Evolutionary conservation across 2,329 filamentous ascomycete species (phyloP).

Genomic region (Curvularia hawaiiensis): DNA sequence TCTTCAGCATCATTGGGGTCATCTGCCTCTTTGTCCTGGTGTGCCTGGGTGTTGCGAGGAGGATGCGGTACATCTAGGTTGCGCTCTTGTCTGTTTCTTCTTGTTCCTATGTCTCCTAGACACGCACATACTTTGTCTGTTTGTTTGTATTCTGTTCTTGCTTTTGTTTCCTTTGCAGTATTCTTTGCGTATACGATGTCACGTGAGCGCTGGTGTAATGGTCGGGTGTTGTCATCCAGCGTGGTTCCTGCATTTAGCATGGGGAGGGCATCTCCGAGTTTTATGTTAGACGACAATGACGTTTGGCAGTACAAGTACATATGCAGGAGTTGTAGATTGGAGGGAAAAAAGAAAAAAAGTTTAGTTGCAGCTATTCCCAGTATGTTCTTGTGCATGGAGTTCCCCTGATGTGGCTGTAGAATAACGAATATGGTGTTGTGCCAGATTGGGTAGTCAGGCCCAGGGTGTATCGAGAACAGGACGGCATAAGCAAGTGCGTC

Average conservation of each 20-base stretch:
- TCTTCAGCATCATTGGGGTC: conserved; percentile 64
- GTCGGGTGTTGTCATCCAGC: conserved; percentile 3
- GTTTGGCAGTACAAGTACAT: conserved; percentile 6
- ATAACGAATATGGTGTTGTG: neutral
- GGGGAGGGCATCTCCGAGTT: conserved; percentile 1
- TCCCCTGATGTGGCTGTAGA: neutral
- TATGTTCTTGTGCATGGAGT: neutral
- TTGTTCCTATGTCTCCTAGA: neutral
- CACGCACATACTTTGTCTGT: neutral
- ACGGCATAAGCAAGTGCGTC: neutral
- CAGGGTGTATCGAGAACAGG: neutral
- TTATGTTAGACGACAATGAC: conserved; percentile 10
- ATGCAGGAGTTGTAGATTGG: neutral
- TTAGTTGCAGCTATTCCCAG: neutral
- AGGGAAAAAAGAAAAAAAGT: neutral
- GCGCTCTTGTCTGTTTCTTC: neutral
- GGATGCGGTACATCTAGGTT: conserved; percentile 49
- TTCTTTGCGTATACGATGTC: conserved; percentile 5
- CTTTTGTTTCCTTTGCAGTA: conserved; percentile 1
- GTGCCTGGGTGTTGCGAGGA: conserved; percentile 51
- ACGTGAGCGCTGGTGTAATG: conserved; percentile 16
- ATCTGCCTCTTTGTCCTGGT: conserved; percentile 54
- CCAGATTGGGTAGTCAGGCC: neutral
- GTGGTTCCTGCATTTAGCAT: conserved; percentile 1
- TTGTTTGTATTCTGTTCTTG: neutral